A percentile compares a stretch with the other conserved stretches of the same genome.
Conservation (phyloP, 345 rosid species). For the Arabis hirsuta region DNA sequence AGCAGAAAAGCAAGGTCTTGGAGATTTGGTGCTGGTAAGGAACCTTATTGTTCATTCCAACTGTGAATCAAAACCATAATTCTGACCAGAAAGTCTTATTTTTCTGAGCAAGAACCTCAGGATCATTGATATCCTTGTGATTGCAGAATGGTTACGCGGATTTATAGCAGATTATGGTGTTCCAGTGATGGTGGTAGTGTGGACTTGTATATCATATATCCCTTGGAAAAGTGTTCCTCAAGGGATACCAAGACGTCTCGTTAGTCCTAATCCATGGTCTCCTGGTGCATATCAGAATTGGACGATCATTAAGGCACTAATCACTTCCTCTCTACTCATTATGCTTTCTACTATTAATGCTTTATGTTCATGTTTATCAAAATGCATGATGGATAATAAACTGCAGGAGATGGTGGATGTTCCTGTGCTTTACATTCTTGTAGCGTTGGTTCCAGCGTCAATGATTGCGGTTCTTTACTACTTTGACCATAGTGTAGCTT, state of each 20-base stretch:
- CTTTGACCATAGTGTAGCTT: slow-evolving; percentile 93
- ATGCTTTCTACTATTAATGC: slow-evolving; percentile 4
- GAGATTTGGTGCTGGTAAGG: slow-evolving; percentile 86
- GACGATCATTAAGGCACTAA: slow-evolving; percentile 75
- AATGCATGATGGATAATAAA: slow-evolving; percentile 3
- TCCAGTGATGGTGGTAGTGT: slow-evolving; percentile 86
- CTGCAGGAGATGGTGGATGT: slow-evolving; percentile 84
- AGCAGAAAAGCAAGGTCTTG: slow-evolving; percentile 91
- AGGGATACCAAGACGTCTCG: slow-evolving; percentile 92
- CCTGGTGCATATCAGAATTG: slow-evolving; percentile 87
- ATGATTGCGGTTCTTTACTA: slow-evolving; percentile 94
- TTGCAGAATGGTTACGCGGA: slow-evolving; percentile 76
- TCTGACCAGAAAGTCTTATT: neutral
- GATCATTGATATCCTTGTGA: slow-evolving; percentile 13
- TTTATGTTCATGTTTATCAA: slow-evolving; percentile 7
- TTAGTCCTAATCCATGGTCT: slow-evolving; percentile 98
- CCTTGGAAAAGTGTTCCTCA: slow-evolving; percentile 71
- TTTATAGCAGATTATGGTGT: slow-evolving; percentile 92
- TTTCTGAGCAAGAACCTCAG: slow-evolving; percentile 4
- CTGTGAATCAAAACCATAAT: neutral
- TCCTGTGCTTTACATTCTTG: slow-evolving; percentile 75
- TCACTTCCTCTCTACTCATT: slow-evolving; percentile 26
- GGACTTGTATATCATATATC: slow-evolving; percentile 83
- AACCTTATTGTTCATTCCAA: slow-evolving; percentile 17
- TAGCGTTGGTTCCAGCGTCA: slow-evolving; percentile 93